Conservation (phyloP, 1,284 basidiomycete species). For the Schizophyllum amplum region DNA sequence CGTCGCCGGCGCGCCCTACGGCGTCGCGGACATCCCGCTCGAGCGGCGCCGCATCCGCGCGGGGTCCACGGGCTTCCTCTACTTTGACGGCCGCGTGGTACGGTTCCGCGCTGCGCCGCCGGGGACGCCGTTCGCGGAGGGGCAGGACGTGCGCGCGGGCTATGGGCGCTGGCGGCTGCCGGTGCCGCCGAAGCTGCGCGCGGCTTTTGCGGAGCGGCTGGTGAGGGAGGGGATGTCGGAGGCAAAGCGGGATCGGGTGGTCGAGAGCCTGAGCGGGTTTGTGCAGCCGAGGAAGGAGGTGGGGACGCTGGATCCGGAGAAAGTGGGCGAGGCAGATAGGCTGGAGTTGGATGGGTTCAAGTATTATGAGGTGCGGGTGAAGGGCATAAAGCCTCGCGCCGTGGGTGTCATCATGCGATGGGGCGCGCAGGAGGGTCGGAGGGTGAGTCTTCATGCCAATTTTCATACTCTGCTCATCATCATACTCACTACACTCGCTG, state of each 20-base stretch:
- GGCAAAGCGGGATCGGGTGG: background rate
- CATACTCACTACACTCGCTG: no score
- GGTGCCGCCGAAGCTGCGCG: background rate
- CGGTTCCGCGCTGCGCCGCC: background rate
- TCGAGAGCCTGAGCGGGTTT: background rate
- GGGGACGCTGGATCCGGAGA: background rate
- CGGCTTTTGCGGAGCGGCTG: background rate
- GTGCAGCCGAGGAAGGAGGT: background rate
- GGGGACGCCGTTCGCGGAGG: background rate
- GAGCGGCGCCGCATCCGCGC: background rate
- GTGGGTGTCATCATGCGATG: background rate
- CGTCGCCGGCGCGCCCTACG: background rate
- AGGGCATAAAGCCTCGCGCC: background rate
- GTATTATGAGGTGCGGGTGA: background rate
- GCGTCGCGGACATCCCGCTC: background rate
- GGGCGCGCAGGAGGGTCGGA: background rate
- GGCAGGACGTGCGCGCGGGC: background rate
- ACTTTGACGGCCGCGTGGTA: background rate
- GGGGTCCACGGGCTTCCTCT: background rate
- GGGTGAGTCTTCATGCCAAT: no score
- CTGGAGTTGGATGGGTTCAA: background rate
- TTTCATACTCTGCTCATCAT: no score
- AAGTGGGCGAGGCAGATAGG: background rate
- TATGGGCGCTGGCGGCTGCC: background rate
- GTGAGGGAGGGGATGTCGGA: background rate